A percentile compares a stretch with the other conserved stretches of the same genome.
These are phyloP conservation scores for Dovyalis caffra DNA, from an alignment of 345 rosid genomes.

Conservation along the genomic window DNA sequence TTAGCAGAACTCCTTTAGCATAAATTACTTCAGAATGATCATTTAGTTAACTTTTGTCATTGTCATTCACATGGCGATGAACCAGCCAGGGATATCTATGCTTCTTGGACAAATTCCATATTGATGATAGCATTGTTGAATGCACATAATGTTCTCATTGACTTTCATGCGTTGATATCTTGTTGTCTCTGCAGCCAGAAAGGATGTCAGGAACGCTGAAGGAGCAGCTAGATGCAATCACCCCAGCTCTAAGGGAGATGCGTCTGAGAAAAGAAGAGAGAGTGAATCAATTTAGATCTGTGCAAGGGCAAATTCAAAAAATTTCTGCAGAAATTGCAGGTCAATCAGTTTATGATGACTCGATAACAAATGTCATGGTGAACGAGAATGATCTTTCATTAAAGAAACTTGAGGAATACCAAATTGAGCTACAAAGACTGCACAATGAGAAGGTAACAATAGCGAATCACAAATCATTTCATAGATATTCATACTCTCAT, in stretches of 20 bases:
- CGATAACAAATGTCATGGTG: conserved; percentile 51
- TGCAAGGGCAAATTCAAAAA: conserved; percentile 79
- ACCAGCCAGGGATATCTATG: not conserved
- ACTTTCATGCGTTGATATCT: not conserved
- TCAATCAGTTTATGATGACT: conserved; percentile 63
- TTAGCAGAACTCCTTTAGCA: not conserved
- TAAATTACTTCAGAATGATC: not conserved
- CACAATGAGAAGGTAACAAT: conserved; percentile 77
- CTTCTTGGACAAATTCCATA: not conserved
- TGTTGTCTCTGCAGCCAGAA: conserved; percentile 60
- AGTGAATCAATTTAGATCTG: conserved; percentile 65
- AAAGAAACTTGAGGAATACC: conserved; percentile 91
- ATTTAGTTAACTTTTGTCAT: not conserved
- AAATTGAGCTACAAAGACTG: conserved; percentile 77
- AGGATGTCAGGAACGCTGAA: conserved; percentile 81
- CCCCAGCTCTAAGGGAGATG: conserved; percentile 91
- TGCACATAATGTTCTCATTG: not conserved
- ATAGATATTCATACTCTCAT: not conserved
- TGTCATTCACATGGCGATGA: not conserved
- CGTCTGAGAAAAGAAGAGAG: conserved; percentile 80
- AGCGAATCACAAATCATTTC: not conserved
- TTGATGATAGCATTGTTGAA: not conserved
- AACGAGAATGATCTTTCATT: conserved; percentile 82
- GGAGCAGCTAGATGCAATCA: conserved; percentile 85
- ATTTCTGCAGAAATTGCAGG: conserved; percentile 91